Conservation (phyloP, 2,329 filamentous ascomycete species). For the Pestalotiopsis sp. region DNA sequence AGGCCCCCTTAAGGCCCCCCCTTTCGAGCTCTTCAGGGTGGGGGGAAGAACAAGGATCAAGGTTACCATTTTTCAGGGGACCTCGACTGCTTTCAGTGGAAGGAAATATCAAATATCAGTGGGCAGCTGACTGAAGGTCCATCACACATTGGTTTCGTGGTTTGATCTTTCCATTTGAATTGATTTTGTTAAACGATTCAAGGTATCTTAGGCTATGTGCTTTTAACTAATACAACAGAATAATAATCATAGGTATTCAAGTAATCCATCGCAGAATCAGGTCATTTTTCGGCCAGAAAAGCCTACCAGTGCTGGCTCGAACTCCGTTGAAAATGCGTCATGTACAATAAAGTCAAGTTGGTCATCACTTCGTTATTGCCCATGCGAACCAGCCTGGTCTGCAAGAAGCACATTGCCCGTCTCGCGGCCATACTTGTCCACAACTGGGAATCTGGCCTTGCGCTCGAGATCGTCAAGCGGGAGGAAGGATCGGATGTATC, state of each 20-base stretch:
- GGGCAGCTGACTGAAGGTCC: too few species aligned
- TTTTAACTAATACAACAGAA: background rate
- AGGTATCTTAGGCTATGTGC: background rate
- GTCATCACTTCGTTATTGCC: constrained; percentile 32
- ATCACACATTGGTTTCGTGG: too few species aligned
- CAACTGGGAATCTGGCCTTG: constrained; percentile 71
- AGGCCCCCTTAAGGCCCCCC: background rate
- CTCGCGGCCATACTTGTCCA: constrained; percentile 57
- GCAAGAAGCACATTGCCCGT: constrained; percentile 42
- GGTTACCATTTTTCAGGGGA: background rate
- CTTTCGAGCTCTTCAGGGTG: background rate
- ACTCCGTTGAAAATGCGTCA: background rate
- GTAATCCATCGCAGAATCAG: background rate
- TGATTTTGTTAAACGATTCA: background rate
- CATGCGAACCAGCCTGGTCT: constrained; percentile 47
- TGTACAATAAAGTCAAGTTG: background rate
- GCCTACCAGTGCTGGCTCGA: background rate
- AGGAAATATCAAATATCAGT: too few species aligned
- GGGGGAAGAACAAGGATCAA: background rate
- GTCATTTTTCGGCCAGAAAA: background rate
- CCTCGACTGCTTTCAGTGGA: too few species aligned
- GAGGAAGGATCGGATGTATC: constrained; percentile 85
- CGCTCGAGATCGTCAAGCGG: constrained; percentile 81
- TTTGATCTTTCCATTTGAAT: background rate
- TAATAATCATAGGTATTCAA: background rate